These are phyloP conservation scores for Rhododendron simsii DNA, from an alignment of 148 eudicot genomes.

Conservation along the genomic window DNA sequence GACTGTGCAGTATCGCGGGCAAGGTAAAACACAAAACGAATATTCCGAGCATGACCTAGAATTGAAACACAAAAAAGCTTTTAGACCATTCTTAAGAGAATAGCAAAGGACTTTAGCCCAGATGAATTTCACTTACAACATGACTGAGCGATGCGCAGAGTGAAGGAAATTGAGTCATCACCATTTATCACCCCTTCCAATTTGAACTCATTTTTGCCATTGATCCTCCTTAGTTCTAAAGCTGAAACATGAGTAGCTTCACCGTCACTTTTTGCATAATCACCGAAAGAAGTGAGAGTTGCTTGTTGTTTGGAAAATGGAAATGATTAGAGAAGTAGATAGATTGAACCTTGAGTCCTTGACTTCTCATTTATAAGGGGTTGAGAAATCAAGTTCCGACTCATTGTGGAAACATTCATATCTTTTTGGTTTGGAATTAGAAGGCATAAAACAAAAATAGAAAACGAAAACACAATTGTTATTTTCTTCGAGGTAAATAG, in stretches of 20 bases:
- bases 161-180: constrained; percentile 42
- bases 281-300: neutral
- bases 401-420: neutral
- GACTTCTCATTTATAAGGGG: neutral
- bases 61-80: neutral
- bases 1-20: constrained; percentile 48
- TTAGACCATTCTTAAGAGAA: neutral
- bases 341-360: neutral
- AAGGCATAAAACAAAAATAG: neutral
- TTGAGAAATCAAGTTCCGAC: neutral
- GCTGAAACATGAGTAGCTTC: constrained; percentile 20
- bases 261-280: constrained; percentile 26
- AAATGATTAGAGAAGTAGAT: neutral
- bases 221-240: constrained; percentile 32
- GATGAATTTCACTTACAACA: constrained; percentile 26
- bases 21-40: constrained; percentile 55
- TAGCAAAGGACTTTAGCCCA: neutral
- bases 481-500: neutral
- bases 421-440: neutral
- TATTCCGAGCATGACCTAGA: constrained; percentile 39
- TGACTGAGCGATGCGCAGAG: constrained; percentile 37
- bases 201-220: constrained; percentile 38
- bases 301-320: neutral
- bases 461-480: neutral
- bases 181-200: constrained; percentile 42